Evolutionary conservation across 1,284 basidiomycete species (phyloP), one percentile per base, ranked within the genome.

Genomic region (Ceratobasidium theobromae): DNA sequence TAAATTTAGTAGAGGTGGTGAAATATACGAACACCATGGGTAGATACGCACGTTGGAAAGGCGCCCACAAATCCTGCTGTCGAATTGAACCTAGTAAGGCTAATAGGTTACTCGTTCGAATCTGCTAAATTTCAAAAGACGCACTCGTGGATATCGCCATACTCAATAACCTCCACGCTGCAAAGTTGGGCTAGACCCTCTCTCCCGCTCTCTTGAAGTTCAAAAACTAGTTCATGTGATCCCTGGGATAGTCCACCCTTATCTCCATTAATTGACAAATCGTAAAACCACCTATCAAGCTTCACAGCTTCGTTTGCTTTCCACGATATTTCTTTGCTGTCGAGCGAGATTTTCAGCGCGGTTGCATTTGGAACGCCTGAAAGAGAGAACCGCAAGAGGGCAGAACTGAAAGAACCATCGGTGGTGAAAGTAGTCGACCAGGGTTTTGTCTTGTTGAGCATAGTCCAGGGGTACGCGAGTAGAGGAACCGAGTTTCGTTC

Each of bases 401-500:
- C 82, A 27, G 85, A 79, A 1, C 83, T 75, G 71, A 89, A 93
- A 14, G 73, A 73, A 4, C 87, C 87, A 2, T 86, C 84, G 0
- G 88, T 88, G n/a, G 72, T 74, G 74, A 92, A 92, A 18, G 74
- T 77, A 18, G 80, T 75, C 12, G 79, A 77, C 84, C 87, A 93
- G 3, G 85, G 76, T 3, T 76, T 74, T 16, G 79, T 79, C 0
- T 81, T 80, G 71, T 91, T 86, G 46, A 92, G 83, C 62, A 89
- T 73, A 8, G 83, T 82, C 88, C 89, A 89, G 0, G 87, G 80
- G 72, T 94, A 93, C 12, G 76, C 80, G 71, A 93, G 91, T 71
- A 91, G 76, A 0, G 89, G 86, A 81, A 93, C 91, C 4, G 84
- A 81, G 1, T 85, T 84, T 55, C 88, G 86, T 74, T 93, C 89